phyloP scores from a whole-genome alignment of 1,284 basidiomycete species.

The Apiotrichum veenhuisii region DNA sequence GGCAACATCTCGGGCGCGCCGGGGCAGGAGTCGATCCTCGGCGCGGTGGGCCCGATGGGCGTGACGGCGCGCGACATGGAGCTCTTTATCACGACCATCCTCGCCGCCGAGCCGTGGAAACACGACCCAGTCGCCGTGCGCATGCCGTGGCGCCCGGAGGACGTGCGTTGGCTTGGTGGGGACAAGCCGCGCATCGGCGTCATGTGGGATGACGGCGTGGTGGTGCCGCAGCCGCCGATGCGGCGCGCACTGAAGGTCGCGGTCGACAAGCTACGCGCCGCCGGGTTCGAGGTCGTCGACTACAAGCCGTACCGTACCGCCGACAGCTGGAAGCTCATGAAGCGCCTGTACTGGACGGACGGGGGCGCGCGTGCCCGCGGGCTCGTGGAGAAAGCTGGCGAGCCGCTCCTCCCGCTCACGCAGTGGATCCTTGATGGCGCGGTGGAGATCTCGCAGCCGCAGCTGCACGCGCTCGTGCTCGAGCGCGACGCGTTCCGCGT shows the following conservation, averaged over 20 bases:
- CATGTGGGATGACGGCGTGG: neutral
- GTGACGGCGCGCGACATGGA: slow-evolving; percentile 39
- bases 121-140: slow-evolving; percentile 13
- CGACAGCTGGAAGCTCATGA: slow-evolving; percentile 34
- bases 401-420: slow-evolving; percentile 38
- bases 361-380: slow-evolving; percentile 25
- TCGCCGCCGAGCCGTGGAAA: slow-evolving; percentile 29
- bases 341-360: slow-evolving; percentile 41
- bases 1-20: slow-evolving; percentile 23
- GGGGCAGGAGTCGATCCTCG: slow-evolving; percentile 35
- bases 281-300: slow-evolving; percentile 34
- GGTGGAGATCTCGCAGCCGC: slow-evolving; percentile 8
- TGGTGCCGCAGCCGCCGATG: slow-evolving; percentile 44
- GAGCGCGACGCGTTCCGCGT: slow-evolving; percentile 33
- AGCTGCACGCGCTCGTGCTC: slow-evolving; percentile 25
- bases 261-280: slow-evolving; percentile 25
- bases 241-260: slow-evolving; percentile 40
- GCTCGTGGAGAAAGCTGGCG: slow-evolving; percentile 24
- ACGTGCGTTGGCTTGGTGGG: neutral
- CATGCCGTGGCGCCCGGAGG: neutral
- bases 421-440: slow-evolving; percentile 28
- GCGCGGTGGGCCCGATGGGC: slow-evolving; percentile 40
- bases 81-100: slow-evolving; percentile 37
- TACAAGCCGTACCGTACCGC: slow-evolving; percentile 19
- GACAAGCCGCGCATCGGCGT: slow-evolving; percentile 15